Evolutionary conservation across 169 alveolate genomes (phyloP).

Genomic region (Amoebophrya sp.): DNA sequence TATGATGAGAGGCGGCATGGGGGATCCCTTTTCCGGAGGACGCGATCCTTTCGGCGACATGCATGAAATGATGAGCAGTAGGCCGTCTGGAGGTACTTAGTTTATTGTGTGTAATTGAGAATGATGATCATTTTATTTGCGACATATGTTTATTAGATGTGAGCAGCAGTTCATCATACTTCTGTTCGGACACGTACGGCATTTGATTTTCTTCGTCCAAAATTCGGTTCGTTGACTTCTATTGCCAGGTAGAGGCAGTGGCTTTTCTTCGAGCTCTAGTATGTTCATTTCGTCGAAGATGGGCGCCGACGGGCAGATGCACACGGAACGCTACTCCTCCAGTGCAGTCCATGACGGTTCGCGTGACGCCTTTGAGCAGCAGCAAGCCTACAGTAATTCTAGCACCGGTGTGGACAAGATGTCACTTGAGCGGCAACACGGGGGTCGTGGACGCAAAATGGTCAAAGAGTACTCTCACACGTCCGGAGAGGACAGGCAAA

Average conservation of each 20-base stretch:
- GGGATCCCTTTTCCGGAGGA: background rate
- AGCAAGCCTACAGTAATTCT: background rate
- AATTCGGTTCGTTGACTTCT: no score
- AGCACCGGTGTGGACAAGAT: background rate
- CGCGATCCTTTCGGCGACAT: background rate
- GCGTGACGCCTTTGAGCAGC: background rate
- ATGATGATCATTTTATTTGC: background rate
- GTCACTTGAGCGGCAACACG: background rate
- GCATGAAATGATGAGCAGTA: no score
- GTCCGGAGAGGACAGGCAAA: background rate
- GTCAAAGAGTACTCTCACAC: background rate
- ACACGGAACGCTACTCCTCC: conserved; percentile 9
- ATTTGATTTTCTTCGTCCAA: no score
- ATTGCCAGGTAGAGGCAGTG: background rate
- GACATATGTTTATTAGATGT: background rate
- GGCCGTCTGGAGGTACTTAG: no score
- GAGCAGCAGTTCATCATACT: no score
- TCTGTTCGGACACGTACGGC: no score
- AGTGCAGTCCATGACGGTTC: background rate
- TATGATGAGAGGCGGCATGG: background rate
- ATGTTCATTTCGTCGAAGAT: background rate
- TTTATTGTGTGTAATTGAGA: background rate
- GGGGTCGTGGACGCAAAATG: background rate
- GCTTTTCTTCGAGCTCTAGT: background rate
- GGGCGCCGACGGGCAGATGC: conserved; percentile 3